Evolutionary conservation across 2,329 filamentous ascomycete genomes (phyloP).

Genomic region (Helminthosporium solani): DNA sequence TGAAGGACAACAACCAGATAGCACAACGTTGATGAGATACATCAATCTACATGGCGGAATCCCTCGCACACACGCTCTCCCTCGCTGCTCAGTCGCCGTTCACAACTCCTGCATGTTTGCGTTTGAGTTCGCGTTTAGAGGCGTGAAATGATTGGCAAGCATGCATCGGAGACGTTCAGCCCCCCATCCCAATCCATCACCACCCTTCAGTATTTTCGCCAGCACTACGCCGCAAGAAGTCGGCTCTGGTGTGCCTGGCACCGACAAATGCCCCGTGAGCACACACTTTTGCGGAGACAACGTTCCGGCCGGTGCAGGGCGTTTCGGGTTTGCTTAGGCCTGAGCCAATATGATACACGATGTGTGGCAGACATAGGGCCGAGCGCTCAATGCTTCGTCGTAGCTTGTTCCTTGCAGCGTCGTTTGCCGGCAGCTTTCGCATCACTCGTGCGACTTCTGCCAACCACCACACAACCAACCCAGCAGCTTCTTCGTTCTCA

Average conservation of each 20-base stretch:
- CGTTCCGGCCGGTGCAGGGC: not conserved
- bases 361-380: constrained; percentile 19
- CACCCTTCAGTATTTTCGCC: no score
- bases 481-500: constrained; percentile 5
- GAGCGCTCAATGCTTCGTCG: constrained; percentile 36
- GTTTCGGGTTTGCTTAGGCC: constrained; percentile 9
- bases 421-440: no score
- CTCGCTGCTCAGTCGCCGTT: no score
- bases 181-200: no score
- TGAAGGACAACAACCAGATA: no score
- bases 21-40: no score
- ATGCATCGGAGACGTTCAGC: not conserved
- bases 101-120: not conserved
- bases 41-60: no score
- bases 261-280: not conserved
- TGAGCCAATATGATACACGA: constrained; percentile 18
- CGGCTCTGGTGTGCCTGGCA: no score
- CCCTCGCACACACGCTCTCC: no score
- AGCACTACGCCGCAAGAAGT: not conserved
- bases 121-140: not conserved
- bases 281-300: not conserved
- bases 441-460: constrained; percentile 31
- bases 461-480: not conserved
- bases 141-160: not conserved
- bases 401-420: constrained; percentile 23